A percentile compares a stretch with the other conserved stretches of the same genome.
Conservation (phyloP, 108 stramenopile genomes). For the Phaeodactylum tricornutum region DNA sequence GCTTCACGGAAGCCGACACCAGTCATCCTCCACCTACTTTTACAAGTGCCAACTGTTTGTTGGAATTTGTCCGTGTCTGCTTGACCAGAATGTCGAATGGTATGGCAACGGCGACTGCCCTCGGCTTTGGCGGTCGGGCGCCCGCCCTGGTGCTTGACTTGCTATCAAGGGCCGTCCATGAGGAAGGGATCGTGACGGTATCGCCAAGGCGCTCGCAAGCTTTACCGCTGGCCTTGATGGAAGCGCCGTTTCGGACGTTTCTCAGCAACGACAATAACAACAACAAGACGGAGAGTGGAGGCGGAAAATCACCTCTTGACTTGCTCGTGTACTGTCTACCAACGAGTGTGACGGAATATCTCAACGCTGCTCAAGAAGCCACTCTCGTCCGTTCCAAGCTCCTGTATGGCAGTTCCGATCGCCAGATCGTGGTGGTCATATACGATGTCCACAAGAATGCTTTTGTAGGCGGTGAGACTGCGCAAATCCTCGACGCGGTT, state of each 20-base stretch:
- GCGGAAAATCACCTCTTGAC: constrained; percentile 10
- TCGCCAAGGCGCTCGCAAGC: constrained; percentile 45
- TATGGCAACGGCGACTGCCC: constrained; percentile 23
- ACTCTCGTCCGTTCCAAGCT: constrained; percentile 50
- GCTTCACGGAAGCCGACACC: too few relatives aligned
- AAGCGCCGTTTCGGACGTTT: constrained; percentile 67
- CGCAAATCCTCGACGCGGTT: constrained; percentile 17
- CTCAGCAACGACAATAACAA: constrained; percentile 15
- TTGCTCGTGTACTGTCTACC: constrained; percentile 71
- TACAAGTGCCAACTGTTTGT: too few relatives aligned
- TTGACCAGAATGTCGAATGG: not conserved
- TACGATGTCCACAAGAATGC: constrained; percentile 35
- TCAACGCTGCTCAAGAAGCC: constrained; percentile 39
- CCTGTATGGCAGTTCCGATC: constrained; percentile 8
- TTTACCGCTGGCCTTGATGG: constrained; percentile 45
- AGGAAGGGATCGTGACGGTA: constrained; percentile 32
- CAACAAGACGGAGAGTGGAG: not conserved
- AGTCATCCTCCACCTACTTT: too few relatives aligned
- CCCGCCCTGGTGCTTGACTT: constrained; percentile 60
- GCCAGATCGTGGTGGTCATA: constrained; percentile 34
- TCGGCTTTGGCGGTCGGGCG: constrained; percentile 73
- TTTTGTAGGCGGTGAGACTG: constrained; percentile 28
- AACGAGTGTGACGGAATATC: constrained; percentile 55
- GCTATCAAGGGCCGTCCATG: constrained; percentile 26
- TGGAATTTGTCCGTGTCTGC: too few relatives aligned